These are phyloP conservation scores for Pseudocercospora pini-densiflorae DNA, from an alignment of 2,329 filamentous ascomycete species.

Conservation along the genomic window DNA sequence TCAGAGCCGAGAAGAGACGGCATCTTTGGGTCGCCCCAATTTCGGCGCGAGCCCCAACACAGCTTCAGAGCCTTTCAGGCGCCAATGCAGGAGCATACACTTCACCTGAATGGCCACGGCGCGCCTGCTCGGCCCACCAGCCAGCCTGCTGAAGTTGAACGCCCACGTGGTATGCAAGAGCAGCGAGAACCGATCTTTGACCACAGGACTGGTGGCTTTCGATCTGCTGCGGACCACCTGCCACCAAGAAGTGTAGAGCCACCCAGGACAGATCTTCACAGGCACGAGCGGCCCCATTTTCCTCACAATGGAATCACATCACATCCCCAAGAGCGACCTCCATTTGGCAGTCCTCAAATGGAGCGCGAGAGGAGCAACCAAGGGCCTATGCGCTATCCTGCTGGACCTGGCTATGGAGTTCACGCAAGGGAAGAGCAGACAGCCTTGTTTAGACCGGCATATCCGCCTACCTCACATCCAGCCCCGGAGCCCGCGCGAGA, in stretches of 20 bases:
- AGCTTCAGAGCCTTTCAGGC: slow-evolving; percentile 38
- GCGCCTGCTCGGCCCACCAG: slow-evolving; percentile 39
- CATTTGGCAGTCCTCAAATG: slow-evolving; percentile 35
- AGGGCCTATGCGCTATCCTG: slow-evolving; percentile 28
- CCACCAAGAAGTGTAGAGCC: slow-evolving; percentile 14
- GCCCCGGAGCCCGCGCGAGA: slow-evolving; percentile 35
- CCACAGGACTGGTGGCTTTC: slow-evolving; percentile 30
- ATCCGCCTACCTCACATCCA: slow-evolving; percentile 31
- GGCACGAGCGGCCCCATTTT: slow-evolving; percentile 31
- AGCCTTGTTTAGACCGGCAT: slow-evolving; percentile 37
- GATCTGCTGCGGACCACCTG: slow-evolving; percentile 33
- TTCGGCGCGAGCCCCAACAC: slow-evolving; percentile 37
- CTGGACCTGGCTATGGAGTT: slow-evolving; percentile 31
- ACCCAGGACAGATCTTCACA: slow-evolving; percentile 26
- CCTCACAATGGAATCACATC: slow-evolving; percentile 34
- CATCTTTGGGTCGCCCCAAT: slow-evolving; percentile 40
- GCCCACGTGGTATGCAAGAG: slow-evolving; percentile 31
- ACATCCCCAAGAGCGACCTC: slow-evolving; percentile 31
- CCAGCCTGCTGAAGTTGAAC: slow-evolving; percentile 38
- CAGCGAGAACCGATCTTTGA: slow-evolving; percentile 32
- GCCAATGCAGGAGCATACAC: slow-evolving; percentile 29
- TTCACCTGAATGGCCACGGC: slow-evolving; percentile 30
- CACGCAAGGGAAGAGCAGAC: slow-evolving; percentile 39
- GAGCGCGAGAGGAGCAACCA: slow-evolving; percentile 32
- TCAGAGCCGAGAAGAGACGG: slow-evolving; percentile 36